Conservation (phyloP, 1,284 basidiomycete species). For the Cutaneotrichosporon sp. region DNA sequence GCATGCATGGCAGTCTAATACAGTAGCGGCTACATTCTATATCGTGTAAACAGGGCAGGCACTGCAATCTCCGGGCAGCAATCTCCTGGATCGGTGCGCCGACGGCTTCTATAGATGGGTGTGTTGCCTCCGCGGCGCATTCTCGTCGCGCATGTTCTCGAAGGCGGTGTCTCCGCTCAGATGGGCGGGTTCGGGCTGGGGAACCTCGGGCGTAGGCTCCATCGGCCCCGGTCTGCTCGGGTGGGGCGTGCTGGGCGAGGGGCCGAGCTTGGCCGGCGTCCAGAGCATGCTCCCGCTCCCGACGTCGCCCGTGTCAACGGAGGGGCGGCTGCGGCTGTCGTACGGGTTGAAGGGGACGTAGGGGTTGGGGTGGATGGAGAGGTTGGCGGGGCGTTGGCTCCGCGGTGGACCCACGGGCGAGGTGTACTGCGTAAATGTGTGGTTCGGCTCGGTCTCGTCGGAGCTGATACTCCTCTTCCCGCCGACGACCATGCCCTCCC, state of each 20-base stretch:
- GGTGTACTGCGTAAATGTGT: no score
- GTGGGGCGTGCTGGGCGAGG: neutral
- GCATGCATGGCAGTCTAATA: no score
- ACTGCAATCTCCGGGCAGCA: no score
- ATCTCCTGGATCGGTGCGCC: no score
- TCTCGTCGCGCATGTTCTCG: no score
- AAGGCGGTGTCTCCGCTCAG: no score
- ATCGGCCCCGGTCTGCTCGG: neutral
- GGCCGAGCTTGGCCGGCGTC: neutral
- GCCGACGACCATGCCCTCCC: slow-evolving; percentile 32
- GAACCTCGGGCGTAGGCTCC: neutral
- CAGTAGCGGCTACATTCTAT: no score
- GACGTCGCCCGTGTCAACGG: neutral
- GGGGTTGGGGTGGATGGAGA: no score
- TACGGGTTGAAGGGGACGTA: neutral
- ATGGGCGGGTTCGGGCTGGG: neutral
- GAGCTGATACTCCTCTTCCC: neutral
- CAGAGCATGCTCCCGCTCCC: neutral
- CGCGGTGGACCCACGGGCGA: neutral
- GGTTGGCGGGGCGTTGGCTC: neutral
- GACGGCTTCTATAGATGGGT: no score
- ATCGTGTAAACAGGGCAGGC: no score
- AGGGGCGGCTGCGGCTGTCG: neutral
- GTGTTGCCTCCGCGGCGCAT: no score
- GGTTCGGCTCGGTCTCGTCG: neutral